These are phyloP conservation scores for Mortierella polycephala DNA, from an alignment of 371 early-diverging fungal genomes.

Conservation along the genomic window DNA sequence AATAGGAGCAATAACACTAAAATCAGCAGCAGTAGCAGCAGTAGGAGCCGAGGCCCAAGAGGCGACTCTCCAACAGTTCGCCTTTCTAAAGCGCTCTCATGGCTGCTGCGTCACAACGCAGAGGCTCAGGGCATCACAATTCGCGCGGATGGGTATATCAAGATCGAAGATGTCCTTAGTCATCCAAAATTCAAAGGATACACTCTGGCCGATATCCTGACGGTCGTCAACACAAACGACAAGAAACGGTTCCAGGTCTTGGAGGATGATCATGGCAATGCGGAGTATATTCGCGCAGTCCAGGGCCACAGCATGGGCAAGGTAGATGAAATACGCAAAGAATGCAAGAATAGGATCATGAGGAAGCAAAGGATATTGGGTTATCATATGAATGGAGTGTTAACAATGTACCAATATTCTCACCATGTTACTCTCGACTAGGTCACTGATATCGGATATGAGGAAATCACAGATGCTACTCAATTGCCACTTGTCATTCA, in stretches of 20 bases:
- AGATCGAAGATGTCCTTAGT: constrained; percentile 70
- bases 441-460: constrained; percentile 65
- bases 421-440: not conserved
- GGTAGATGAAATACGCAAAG: constrained; percentile 5
- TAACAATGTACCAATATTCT: too few species aligned
- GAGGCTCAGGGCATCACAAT: constrained; percentile 78
- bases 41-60: constrained; percentile 6
- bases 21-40: constrained; percentile 4
- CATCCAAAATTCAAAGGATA: constrained; percentile 63
- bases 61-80: constrained; percentile 52
- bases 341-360: not conserved
- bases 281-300: constrained; percentile 77
- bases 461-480: constrained; percentile 58
- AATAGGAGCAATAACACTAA: not conserved
- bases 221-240: constrained; percentile 76
- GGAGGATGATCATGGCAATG: constrained; percentile 37
- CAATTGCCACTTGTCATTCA: constrained; percentile 77
- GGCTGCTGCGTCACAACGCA: constrained; percentile 88
- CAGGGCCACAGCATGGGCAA: constrained; percentile 83
- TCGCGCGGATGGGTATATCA: constrained; percentile 78
- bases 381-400: not conserved
- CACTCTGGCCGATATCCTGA: constrained; percentile 64
- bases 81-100: constrained; percentile 81
- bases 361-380: not conserved
- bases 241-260: constrained; percentile 81